These are phyloP conservation scores for Penicillium sumatraense DNA, from an alignment of 2,329 filamentous ascomycete genomes.

Conservation along the genomic window DNA sequence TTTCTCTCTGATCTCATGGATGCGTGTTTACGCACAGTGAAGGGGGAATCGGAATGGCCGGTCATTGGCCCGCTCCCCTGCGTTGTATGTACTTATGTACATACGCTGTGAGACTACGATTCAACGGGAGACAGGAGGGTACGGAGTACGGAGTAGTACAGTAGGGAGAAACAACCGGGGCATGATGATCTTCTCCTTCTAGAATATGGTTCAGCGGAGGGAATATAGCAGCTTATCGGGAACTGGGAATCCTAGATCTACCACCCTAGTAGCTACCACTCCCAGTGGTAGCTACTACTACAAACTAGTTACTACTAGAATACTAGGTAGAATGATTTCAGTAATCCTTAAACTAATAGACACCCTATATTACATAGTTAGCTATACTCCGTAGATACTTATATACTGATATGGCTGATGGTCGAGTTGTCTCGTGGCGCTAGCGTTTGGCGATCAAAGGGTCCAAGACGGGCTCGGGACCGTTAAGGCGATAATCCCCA, in stretches of 20 bases:
- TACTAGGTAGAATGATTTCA: too few relatives aligned
- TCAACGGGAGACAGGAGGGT: background rate
- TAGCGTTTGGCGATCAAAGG: background rate
- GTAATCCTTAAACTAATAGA: too few relatives aligned
- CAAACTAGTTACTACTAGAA: too few relatives aligned
- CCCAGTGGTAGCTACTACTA: too few relatives aligned
- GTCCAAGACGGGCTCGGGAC: background rate
- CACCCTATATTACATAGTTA: too few relatives aligned
- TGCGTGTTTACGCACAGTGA: background rate
- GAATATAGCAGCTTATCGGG: too few relatives aligned
- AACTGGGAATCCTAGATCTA: too few relatives aligned
- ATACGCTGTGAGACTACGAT: constrained; percentile 3
- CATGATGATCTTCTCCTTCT: background rate
- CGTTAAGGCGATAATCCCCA: background rate
- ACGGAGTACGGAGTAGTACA: background rate
- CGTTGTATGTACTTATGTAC: constrained; percentile 8
- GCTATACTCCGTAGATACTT: too few relatives aligned
- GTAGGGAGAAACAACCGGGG: background rate
- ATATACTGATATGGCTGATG: too few relatives aligned
- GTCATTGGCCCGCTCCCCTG: constrained; percentile 13
- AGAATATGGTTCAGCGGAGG: background rate
- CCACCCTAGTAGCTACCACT: too few relatives aligned
- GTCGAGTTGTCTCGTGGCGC: background rate
- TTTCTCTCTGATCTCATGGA: background rate
- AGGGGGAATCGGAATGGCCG: background rate